Conservation (phyloP, 2,329 filamentous ascomycete genomes). For the Cercospora beticola region DNA sequence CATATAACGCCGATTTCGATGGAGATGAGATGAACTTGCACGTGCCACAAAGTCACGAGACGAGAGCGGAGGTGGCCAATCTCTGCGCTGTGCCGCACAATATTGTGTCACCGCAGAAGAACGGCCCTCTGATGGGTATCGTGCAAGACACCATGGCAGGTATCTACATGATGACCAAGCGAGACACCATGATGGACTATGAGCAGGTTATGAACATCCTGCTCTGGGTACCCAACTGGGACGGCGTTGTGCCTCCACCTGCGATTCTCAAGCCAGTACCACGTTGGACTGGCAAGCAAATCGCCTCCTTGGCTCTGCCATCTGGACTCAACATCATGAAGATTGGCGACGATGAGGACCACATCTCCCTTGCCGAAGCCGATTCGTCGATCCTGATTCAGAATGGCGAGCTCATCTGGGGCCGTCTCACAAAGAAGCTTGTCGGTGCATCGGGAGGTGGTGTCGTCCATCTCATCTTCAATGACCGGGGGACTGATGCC, state of each 20-base stretch:
- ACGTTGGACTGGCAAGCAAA: slow-evolving; percentile 97
- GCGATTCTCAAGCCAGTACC: slow-evolving; percentile 92
- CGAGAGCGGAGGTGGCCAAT: slow-evolving; percentile 88
- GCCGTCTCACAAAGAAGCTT: slow-evolving; percentile 87
- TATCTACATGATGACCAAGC: slow-evolving; percentile 92
- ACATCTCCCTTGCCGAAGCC: slow-evolving; percentile 40
- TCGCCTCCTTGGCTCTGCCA: slow-evolving; percentile 90
- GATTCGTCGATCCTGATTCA: slow-evolving; percentile 73
- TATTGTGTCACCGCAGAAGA: slow-evolving; percentile 96
- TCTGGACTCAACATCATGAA: slow-evolving; percentile 76
- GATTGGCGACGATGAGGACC: slow-evolving; percentile 40
- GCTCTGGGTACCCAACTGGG: slow-evolving; percentile 97
- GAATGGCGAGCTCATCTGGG: slow-evolving; percentile 85
- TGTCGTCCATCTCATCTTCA: slow-evolving; percentile 94
- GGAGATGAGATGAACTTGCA: slow-evolving; percentile 99
- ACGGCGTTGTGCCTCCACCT: slow-evolving; percentile 87
- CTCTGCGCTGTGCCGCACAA: slow-evolving; percentile 97
- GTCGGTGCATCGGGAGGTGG: slow-evolving; percentile 87
- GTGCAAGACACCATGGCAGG: slow-evolving; percentile 97
- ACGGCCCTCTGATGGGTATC: slow-evolving; percentile 98
- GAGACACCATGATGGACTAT: slow-evolving; percentile 86
- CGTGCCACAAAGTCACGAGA: slow-evolving; percentile 96
- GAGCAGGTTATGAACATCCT: slow-evolving; percentile 95
- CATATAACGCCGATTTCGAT: slow-evolving; percentile 99
- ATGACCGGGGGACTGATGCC: slow-evolving; percentile 81